Conservation (phyloP, 164 flowering plant species). For the Platanus orientalis region DNA sequence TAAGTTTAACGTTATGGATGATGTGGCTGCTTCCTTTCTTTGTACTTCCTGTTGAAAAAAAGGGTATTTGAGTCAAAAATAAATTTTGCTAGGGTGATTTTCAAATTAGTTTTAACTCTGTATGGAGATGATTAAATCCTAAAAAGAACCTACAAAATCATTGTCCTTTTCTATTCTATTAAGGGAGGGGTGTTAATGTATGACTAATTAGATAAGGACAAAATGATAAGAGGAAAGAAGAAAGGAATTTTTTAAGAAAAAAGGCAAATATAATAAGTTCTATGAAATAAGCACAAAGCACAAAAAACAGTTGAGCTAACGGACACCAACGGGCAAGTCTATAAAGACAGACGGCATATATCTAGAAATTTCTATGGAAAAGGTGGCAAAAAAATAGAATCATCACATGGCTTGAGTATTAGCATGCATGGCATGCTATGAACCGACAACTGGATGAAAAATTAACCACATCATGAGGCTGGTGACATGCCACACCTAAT, state of each 20-base stretch:
- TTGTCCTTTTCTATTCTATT: not conserved
- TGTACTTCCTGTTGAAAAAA: constrained; percentile 41
- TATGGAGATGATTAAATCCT: no score
- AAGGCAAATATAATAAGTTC: no score
- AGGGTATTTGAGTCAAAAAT: not conserved
- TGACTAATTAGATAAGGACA: not conserved
- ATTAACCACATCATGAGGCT: no score
- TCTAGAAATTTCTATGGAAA: not conserved
- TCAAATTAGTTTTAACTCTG: no score
- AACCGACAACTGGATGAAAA: no score
- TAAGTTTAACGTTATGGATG: constrained; percentile 45
- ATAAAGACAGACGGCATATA: not conserved
- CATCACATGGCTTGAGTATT: not conserved
- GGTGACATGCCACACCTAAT: no score
- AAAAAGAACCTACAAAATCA: no score
- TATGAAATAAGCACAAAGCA: no score
- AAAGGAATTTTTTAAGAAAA: no score
- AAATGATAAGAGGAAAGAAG: no score
- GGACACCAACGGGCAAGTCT: not conserved
- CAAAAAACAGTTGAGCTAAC: not conserved
- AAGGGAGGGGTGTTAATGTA: no score
- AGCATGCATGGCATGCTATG: not conserved
- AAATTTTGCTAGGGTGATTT: not conserved
- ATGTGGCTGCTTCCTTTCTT: constrained; percentile 63
- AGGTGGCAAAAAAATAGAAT: not conserved